Evolutionary conservation across 1,139 yeast species (phyloP), one percentile per base, ranked within the genome.

Genomic region (Citeromyces siamensis): DNA sequence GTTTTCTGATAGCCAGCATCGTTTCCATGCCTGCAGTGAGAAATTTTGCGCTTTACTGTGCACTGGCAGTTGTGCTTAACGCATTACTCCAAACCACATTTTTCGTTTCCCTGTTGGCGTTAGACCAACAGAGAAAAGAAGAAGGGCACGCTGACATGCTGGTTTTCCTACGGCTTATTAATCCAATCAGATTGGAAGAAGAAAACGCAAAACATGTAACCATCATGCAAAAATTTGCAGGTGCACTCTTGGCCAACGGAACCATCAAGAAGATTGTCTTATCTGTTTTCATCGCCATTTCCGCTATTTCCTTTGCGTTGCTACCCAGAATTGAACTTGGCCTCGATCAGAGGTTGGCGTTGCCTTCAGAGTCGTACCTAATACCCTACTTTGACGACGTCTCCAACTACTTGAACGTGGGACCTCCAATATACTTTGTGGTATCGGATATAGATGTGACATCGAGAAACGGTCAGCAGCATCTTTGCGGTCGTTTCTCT

Each of bases 21-120:
- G 97, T 90, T 5, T 70, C 77, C 13, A 90, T 88, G 96, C 97
- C 97, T 3, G 97, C 97, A 0, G 97, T 88, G 6, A 69, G 79
- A 44, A 90, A 88, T 55, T 90, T 90, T 64, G 96, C 98, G 0
- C 60, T 78, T 19, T 90, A 84, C 51, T 83, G 95, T 10, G 93
- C 95, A 0, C 83, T 88, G 9, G 93, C 97, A 0, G 78, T 90
- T 2, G 52, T 78, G 10, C 62, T 84, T 47, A 88, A 90, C 52
- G 78, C 90, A 3, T 35, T 75, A 1, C 62, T 90, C 23, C 97
- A 90, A 51, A 58, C 86, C 57, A 85, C 96, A 0, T 73, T 80
- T 36, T 88, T 88, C 53, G 69, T 85, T 5, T 70, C 95, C 0
- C 66, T 85, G 3, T 57, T 90, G 42, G 54, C 84, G 0, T 51